Evolutionary conservation across 331 rosid genomes (phyloP).

Genomic region (Cucumis variabilis): DNA sequence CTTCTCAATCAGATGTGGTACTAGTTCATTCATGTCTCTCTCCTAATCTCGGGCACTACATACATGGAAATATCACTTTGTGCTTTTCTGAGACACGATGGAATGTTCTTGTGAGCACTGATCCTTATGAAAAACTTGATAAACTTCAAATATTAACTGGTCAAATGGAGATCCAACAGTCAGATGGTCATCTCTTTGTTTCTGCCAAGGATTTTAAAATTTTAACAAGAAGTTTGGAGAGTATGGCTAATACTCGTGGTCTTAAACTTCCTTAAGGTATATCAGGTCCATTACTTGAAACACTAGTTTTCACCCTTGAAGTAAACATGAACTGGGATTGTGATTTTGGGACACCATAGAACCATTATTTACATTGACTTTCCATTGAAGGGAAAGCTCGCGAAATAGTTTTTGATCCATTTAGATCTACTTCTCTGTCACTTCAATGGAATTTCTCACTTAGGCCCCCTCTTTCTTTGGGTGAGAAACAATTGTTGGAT

Average conservation of each 20-base stretch:
- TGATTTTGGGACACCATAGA: constrained; percentile 86
- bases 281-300: constrained; percentile 78
- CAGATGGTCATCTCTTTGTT: constrained; percentile 81
- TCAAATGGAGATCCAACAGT: constrained; percentile 86
- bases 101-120: constrained; percentile 80
- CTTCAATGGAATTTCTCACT: constrained; percentile 88
- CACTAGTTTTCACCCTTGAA: constrained; percentile 81
- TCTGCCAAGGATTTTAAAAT: constrained; percentile 84
- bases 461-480: constrained; percentile 61
- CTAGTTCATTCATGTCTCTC: too few species aligned
- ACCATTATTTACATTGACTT: constrained; percentile 90
- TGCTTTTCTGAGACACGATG: constrained; percentile 75
- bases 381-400: constrained; percentile 86
- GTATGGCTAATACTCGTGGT: constrained; percentile 86
- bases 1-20: too few species aligned
- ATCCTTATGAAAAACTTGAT: constrained; percentile 97
- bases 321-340: constrained; percentile 97
- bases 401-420: constrained; percentile 86
- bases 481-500: constrained; percentile 55
- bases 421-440: constrained; percentile 91
- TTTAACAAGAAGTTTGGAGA: constrained; percentile 87
- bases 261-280: constrained; percentile 75
- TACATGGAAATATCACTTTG: constrained; percentile 84
- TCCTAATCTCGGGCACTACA: too few species aligned
- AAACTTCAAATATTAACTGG: constrained; percentile 75